A percentile compares a stretch with the other conserved stretches of the same genome.
Evolutionary conservation across 805 yeast genomes (phyloP).

Genomic region (Zygosaccharomyces kombuchaensis): DNA sequence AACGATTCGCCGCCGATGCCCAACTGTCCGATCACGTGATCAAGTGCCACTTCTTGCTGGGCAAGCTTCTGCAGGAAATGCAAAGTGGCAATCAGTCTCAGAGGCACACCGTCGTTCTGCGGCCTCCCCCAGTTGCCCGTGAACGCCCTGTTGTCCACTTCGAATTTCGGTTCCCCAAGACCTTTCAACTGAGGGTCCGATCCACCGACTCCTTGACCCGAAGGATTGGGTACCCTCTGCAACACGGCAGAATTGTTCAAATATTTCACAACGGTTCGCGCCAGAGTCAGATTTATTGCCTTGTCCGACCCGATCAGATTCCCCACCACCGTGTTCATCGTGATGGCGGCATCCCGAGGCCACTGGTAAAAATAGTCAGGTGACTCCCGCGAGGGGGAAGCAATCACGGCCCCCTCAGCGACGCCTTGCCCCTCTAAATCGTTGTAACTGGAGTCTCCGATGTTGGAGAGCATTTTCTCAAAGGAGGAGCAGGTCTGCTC

Average conservation of each 20-base stretch:
- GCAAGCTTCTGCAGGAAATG: conserved; percentile 48
- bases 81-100: conserved; percentile 62
- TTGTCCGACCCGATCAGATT: conserved; percentile 32
- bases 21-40: conserved; percentile 30
- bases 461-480: conserved; percentile 42
- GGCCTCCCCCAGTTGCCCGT: conserved; percentile 85
- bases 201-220: conserved; percentile 44
- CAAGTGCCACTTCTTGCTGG: conserved; percentile 25
- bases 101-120: conserved; percentile 91
- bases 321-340: conserved; percentile 60
- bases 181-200: conserved; percentile 45
- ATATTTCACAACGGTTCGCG: conserved; percentile 51
- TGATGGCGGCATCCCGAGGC: conserved; percentile 86
- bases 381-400: conserved; percentile 64
- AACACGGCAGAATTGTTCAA: conserved; percentile 52
- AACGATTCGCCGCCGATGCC: conserved; percentile 2
- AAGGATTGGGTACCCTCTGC: conserved; percentile 64
- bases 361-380: conserved; percentile 90
- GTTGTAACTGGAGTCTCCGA: conserved; percentile 39
- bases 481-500: conserved; percentile 42
- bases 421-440: conserved; percentile 37
- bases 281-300: conserved; percentile 22
- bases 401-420: conserved; percentile 69
- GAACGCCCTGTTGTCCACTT: conserved; percentile 61
- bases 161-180: conserved; percentile 88